Conservation (phyloP, 768 basidiomycete genomes). For the Agrocybe praecox region DNA sequence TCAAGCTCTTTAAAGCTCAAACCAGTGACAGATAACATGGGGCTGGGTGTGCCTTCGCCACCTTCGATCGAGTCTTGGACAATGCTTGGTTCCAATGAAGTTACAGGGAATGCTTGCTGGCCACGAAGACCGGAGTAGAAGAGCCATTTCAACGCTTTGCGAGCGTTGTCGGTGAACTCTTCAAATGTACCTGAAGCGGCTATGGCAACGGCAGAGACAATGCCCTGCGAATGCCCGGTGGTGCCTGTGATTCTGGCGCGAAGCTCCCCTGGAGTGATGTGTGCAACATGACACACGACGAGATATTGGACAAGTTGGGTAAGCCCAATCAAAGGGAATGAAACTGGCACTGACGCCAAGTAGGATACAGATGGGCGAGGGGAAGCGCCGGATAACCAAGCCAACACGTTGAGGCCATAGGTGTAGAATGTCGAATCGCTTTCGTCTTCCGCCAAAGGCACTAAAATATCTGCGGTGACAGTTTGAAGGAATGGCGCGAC, state of each 20-base stretch:
- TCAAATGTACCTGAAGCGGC: conserved; percentile 78
- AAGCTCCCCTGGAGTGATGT: conserved; percentile 80
- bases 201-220: conserved; percentile 91
- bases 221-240: conserved; percentile 97
- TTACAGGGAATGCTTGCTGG: conserved; percentile 91
- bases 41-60: conserved; percentile 90
- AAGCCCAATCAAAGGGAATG: conserved; percentile 94
- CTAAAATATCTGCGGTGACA: conserved; percentile 67
- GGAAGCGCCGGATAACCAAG: conserved; percentile 78
- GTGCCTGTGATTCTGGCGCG: conserved; percentile 77
- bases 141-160: conserved; percentile 88
- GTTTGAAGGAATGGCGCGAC: conserved; percentile 70
- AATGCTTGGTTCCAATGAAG: conserved; percentile 86
- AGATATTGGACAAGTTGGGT: conserved; percentile 96
- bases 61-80: conserved; percentile 88
- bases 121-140: conserved; percentile 94
- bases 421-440: conserved; percentile 68
- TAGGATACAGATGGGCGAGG: conserved; percentile 82
- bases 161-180: conserved; percentile 72
- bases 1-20: conserved; percentile 76
- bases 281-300: conserved; percentile 72
- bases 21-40: conserved; percentile 92
- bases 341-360: conserved; percentile 91
- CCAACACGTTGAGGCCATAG: conserved; percentile 77
- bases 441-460: conserved; percentile 67